Evolutionary conservation across 495 filamentous ascomycete species (phyloP), one percentile per base, ranked within the genome.

Genomic region (Echria macrotheca): DNA sequence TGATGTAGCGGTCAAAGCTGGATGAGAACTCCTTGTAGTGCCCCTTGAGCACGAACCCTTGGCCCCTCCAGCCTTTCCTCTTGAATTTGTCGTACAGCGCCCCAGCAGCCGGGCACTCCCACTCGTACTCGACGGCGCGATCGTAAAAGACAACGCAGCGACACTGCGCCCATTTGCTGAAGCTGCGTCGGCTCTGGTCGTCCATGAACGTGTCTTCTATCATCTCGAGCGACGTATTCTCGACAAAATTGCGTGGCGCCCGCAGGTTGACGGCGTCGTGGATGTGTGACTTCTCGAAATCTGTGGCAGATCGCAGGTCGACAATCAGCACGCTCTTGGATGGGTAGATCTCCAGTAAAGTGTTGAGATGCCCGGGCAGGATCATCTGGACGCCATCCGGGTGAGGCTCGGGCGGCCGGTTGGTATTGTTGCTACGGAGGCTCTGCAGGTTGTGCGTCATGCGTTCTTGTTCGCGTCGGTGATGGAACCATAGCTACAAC

Each of bases 141-240:
- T 74, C 71, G 50, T 75, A 75, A 37, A 75, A 72, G n/a, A 75
- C 68, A 12, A 75, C 59, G 14, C 71, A 74, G 38, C 63, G 67
- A 38, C 57, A 70, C 15, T 62, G 60, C 10, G 56, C 58, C 72
- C 72, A 74, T 21, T 71, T 70, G 51, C 60, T 58, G 42, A 75
- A 75, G 42, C 61, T 66, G 25, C 63, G 63, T 0, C 69, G 65
- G 50, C 66, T 69, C 23, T 68, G 61, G 41, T 70, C 68, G 23
- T 75, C 71, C 23, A 66, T 64, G 14, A 75, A 58, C 15, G 69
- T 66, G 54, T 65, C 68, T 45, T 72, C 70, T n/a, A 75, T 69
- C 69, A 74, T 74, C 39, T 73, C 70, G 24, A 72, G 64, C 0
- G 64, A 65, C 15, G 70, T 70, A 19, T 58, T 53, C 15, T 67